phyloP scores from a whole-genome alignment of 495 filamentous ascomycete species.

The Aspergillus sparsus region DNA sequence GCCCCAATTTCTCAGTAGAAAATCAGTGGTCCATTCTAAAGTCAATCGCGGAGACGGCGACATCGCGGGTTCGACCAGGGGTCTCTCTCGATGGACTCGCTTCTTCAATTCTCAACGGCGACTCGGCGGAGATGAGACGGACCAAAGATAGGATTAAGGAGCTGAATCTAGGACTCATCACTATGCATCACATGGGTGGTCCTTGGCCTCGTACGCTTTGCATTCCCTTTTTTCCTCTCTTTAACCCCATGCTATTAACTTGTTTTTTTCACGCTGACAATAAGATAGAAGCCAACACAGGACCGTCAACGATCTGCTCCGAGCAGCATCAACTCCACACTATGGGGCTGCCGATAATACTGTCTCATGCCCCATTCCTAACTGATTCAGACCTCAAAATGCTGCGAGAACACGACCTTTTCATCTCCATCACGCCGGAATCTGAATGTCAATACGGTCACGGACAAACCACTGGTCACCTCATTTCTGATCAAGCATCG shows the following conservation, averaged over 20 bases:
- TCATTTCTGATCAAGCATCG: conserved; percentile 7
- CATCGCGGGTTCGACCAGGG: background rate
- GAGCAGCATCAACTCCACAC: conserved; percentile 1
- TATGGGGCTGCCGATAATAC: background rate
- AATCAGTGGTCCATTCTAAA: conserved; percentile 1
- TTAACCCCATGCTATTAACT: background rate
- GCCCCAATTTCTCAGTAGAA: background rate
- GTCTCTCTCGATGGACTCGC: background rate
- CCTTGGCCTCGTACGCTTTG: conserved; percentile 5
- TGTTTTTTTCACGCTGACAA: background rate
- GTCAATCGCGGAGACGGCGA: background rate
- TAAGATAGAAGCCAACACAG: background rate
- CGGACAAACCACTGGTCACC: conserved; percentile 5
- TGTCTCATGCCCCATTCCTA: conserved; percentile 7
- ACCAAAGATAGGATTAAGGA: background rate
- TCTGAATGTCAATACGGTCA: conserved; percentile 14
- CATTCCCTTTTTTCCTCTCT: background rate
- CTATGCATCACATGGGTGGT: conserved; percentile 6
- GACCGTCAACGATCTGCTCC: background rate
- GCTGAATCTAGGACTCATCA: background rate
- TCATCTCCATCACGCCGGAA: conserved; percentile 13
- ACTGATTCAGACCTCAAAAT: conserved; percentile 2
- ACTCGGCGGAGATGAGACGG: background rate
- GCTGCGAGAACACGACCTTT: background rate
- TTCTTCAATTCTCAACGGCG: background rate